Percentiles rank a stretch among this genome's conserved stretches.
Conservation (phyloP, 106 monocot species). For the Gastrodia elata region DNA sequence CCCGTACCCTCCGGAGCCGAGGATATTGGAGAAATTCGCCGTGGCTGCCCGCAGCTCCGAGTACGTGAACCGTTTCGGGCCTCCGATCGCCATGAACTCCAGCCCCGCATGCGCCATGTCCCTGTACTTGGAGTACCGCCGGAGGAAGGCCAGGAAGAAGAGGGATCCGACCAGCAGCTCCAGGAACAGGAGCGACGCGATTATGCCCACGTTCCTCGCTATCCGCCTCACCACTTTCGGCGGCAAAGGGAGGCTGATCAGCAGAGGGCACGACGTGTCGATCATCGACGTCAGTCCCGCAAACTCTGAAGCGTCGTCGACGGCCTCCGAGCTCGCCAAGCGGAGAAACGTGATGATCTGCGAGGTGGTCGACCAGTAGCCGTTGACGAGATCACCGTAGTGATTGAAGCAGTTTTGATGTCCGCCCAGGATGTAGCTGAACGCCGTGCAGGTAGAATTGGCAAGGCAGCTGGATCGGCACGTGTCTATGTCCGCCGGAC, state of each 20-base stretch:
- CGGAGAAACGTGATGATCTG: conserved; percentile 30
- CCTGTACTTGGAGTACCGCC: conserved; percentile 60
- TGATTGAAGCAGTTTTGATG: conserved; percentile 13
- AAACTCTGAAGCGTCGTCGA: conserved; percentile 32
- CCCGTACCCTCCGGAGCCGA: conserved; percentile 54
- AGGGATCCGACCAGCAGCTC: conserved; percentile 52
- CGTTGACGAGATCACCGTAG: conserved; percentile 16
- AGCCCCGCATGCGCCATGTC: conserved; percentile 72
- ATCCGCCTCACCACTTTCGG: conserved; percentile 23
- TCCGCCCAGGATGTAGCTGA: conserved; percentile 44
- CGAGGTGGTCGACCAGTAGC: conserved; percentile 48
- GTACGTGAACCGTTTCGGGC: conserved; percentile 48
- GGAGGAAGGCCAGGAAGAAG: conserved; percentile 64
- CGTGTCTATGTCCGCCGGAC: conserved; percentile 13
- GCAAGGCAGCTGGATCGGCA: conserved; percentile 29
- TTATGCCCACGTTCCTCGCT: conserved; percentile 33
- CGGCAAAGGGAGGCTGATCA: conserved; percentile 26
- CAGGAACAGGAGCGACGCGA: conserved; percentile 29
- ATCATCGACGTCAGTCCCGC: conserved; percentile 41
- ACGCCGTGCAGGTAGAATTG: conserved; percentile 39
- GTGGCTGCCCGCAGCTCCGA: conserved; percentile 52
- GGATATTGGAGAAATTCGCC: conserved; percentile 38
- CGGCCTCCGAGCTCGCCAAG: conserved; percentile 23
- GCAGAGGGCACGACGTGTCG: conserved; percentile 45
- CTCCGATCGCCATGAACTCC: conserved; percentile 53